phyloP scores from a whole-genome alignment of 768 basidiomycete genomes.

The Suillus placidus region DNA sequence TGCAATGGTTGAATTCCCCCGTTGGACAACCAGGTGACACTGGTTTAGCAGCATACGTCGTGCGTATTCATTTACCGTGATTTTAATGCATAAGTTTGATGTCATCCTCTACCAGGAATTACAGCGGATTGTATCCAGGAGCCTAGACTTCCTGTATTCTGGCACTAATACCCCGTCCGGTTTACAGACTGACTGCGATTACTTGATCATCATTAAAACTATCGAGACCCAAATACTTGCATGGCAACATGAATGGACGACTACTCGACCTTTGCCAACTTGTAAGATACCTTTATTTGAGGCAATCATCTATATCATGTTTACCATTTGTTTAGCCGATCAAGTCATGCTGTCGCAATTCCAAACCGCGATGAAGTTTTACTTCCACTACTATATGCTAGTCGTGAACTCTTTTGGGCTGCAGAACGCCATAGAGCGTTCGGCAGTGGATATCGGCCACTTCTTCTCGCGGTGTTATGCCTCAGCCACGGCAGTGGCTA shows the following conservation, averaged over 20 bases:
- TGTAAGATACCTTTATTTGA: conserved; percentile 19
- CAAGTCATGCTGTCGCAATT: conserved; percentile 30
- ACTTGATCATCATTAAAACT: conserved; percentile 78
- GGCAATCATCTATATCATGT: not conserved
- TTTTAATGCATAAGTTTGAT: conserved; percentile 10
- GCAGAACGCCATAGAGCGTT: conserved; percentile 89
- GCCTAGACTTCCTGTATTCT: conserved; percentile 89
- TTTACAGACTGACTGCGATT: conserved; percentile 82
- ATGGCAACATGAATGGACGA: conserved; percentile 60
- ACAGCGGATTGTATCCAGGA: conserved; percentile 86
- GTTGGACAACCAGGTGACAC: conserved; percentile 66
- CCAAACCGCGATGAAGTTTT: conserved; percentile 56
- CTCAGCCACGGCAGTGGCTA: conserved; percentile 69
- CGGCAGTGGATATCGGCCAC: conserved; percentile 72
- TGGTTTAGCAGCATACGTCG: conserved; percentile 76
- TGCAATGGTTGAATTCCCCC: conserved; percentile 72
- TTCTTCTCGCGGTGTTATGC: conserved; percentile 83
- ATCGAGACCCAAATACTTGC: conserved; percentile 77
- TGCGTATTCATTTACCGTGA: conserved; percentile 39
- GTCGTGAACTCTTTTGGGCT: conserved; percentile 96
- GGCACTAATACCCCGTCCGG: conserved; percentile 80
- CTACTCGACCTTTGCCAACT: conserved; percentile 17
- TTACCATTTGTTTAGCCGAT: conserved; percentile 24
- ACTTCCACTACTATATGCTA: conserved; percentile 83
- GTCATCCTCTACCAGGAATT: conserved; percentile 56